Percentiles rank a stretch among this genome's conserved stretches.
These are phyloP conservation scores for Teratosphaeriaceae sp. DNA, from an alignment of 2,329 filamentous ascomycete genomes.

Conservation along the genomic window DNA sequence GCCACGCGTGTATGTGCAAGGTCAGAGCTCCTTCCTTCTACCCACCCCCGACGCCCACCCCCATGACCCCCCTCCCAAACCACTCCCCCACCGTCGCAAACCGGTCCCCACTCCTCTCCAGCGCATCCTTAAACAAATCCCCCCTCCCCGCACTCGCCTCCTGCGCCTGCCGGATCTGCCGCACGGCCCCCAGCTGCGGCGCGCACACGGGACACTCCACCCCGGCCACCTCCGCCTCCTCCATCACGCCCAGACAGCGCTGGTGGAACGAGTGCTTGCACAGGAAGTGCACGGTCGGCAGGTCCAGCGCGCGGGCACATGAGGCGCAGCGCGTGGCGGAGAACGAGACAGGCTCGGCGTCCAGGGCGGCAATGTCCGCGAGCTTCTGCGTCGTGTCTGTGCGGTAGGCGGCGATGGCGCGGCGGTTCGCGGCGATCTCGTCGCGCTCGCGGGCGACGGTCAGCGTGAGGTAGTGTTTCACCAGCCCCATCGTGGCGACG, in stretches of 20 bases:
- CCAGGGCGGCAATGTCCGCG: slow-evolving; percentile 69
- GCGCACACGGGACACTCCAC: slow-evolving; percentile 84
- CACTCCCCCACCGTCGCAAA: slow-evolving; percentile 92
- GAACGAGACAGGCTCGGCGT: slow-evolving; percentile 77
- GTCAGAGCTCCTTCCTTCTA: no score
- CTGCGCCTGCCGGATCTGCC: slow-evolving; percentile 79
- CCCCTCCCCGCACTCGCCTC: slow-evolving; percentile 80
- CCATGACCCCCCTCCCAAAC: slow-evolving; percentile 92
- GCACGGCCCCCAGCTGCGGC: slow-evolving; percentile 76
- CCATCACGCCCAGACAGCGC: slow-evolving; percentile 64
- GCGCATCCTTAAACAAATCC: slow-evolving; percentile 77
- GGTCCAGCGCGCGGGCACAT: slow-evolving; percentile 70
- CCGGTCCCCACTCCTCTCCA: slow-evolving; percentile 64
- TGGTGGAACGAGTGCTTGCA: slow-evolving; percentile 98
- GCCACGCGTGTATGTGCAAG: no score
- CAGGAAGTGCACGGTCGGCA: slow-evolving; percentile 90
- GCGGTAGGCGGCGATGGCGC: slow-evolving; percentile 76
- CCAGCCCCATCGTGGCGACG: slow-evolving; percentile 94
- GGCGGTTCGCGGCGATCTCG: slow-evolving; percentile 75
- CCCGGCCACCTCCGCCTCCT: slow-evolving; percentile 49
- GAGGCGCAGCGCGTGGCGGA: slow-evolving; percentile 81
- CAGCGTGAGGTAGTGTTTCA: slow-evolving; percentile 83
- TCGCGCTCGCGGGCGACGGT: slow-evolving; percentile 84
- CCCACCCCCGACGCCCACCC: slow-evolving; percentile 26
- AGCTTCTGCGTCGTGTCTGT: slow-evolving; percentile 75